A percentile compares a stretch with the other conserved stretches of the same genome.
Conservation (phyloP, 2,329 filamentous ascomycete species). For the Emergomyces africanus region DNA sequence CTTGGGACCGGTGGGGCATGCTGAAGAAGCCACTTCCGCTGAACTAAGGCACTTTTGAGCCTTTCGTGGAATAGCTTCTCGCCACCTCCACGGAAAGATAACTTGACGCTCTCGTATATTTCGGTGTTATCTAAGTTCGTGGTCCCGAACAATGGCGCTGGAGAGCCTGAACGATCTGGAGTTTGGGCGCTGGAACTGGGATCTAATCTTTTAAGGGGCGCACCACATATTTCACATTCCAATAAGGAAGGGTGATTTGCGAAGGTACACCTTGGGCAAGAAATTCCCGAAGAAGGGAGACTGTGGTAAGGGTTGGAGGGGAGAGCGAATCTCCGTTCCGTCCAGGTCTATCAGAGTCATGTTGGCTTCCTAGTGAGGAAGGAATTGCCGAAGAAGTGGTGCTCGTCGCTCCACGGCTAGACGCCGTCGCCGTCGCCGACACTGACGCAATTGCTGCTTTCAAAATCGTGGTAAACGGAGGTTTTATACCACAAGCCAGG, state of each 20-base stretch:
- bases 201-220: constrained; percentile 50
- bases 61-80: constrained; percentile 84
- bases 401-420: constrained; percentile 27
- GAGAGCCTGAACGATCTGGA: constrained; percentile 53
- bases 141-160: constrained; percentile 53
- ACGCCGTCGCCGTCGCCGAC: constrained; percentile 56
- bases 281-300: background rate
- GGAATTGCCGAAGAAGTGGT: constrained; percentile 4
- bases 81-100: constrained; percentile 82
- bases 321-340: background rate
- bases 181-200: constrained; percentile 16
- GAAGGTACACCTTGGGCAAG: constrained; percentile 83
- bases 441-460: constrained; percentile 73
- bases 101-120: constrained; percentile 63
- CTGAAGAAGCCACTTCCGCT: constrained; percentile 90
- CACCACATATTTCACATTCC: constrained; percentile 84
- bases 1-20: constrained; percentile 78
- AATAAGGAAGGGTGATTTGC: constrained; percentile 77
- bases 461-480: constrained; percentile 64
- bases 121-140: constrained; percentile 41
- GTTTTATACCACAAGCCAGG: constrained; percentile 86
- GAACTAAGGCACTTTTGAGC: constrained; percentile 73
- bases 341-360: background rate
- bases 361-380: background rate
- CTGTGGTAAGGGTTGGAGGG: background rate